phyloP scores from a whole-genome alignment of 1,284 basidiomycete species.

The Rhodotorula glutinis region DNA sequence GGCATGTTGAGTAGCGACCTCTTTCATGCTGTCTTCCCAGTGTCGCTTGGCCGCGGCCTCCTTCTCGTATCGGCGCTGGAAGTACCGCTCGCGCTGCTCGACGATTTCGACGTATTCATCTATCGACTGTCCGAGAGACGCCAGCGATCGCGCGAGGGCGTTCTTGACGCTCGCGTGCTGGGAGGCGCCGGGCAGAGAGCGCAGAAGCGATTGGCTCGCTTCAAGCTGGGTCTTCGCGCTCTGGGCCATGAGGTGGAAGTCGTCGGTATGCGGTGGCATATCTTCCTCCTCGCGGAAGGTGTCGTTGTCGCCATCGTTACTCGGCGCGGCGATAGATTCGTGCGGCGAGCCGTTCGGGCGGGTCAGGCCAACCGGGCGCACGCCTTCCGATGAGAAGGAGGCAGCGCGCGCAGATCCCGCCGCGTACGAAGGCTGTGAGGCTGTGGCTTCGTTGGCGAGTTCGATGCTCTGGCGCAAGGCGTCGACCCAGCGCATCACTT shows the following conservation, averaged over 20 bases:
- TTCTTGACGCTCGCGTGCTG: constrained; percentile 56
- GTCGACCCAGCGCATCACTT: constrained; percentile 82
- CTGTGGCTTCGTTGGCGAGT: constrained; percentile 50
- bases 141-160: constrained; percentile 65
- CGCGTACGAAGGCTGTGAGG: not conserved
- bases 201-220: constrained; percentile 65
- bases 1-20: constrained; percentile 82
- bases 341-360: constrained; percentile 10
- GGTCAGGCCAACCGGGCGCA: not conserved
- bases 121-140: constrained; percentile 60
- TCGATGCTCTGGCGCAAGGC: constrained; percentile 72
- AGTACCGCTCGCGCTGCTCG: constrained; percentile 75
- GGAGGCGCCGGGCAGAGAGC: constrained; percentile 51
- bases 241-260: constrained; percentile 72
- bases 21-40: constrained; percentile 89
- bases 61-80: constrained; percentile 61
- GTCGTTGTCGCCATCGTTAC: constrained; percentile 42
- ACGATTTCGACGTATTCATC: constrained; percentile 70
- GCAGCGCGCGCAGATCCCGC: not conserved
- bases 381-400: not conserved
- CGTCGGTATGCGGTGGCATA: constrained; percentile 62
- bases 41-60: constrained; percentile 64
- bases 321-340: constrained; percentile 20
- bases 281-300: constrained; percentile 42
- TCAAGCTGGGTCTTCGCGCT: constrained; percentile 75